Evolutionary conservation across 192 early-diverging fungal genomes (phyloP).

Genomic region (Coemansia sp.): DNA sequence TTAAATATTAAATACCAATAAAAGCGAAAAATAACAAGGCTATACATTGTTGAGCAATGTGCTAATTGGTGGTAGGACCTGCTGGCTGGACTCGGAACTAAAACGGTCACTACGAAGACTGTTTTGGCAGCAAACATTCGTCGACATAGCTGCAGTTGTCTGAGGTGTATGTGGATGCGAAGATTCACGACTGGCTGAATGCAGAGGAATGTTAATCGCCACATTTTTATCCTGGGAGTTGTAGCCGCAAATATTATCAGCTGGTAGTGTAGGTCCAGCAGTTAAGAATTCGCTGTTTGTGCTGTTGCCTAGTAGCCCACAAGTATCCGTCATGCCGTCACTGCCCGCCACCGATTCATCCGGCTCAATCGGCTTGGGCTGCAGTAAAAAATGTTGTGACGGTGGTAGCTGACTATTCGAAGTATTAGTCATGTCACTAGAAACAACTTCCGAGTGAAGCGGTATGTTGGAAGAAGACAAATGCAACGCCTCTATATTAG

Average conservation of each 20-base stretch:
- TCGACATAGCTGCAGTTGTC: background rate
- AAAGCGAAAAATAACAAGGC: background rate
- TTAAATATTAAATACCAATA: conserved; percentile 4
- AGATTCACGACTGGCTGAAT: conserved; percentile 25
- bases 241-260: too few relatives aligned
- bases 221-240: background rate
- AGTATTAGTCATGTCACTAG: background rate
- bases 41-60: conserved; percentile 25
- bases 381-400: conserved; percentile 32
- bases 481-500: background rate
- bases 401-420: background rate
- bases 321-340: too few relatives aligned
- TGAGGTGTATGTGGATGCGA: conserved; percentile 29
- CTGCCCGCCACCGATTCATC: conserved; percentile 13
- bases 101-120: background rate
- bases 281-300: too few relatives aligned
- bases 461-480: background rate
- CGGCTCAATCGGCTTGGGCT: conserved; percentile 19
- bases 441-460: background rate
- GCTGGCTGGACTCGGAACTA: conserved; percentile 7
- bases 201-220: background rate
- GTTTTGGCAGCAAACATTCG: conserved; percentile 1
- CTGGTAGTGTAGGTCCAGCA: too few relatives aligned
- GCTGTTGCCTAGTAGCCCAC: too few relatives aligned
- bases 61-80: conserved; percentile 39